phyloP scores from a whole-genome alignment of 2,329 filamentous ascomycete genomes.

The Cercospora brassicicola region DNA sequence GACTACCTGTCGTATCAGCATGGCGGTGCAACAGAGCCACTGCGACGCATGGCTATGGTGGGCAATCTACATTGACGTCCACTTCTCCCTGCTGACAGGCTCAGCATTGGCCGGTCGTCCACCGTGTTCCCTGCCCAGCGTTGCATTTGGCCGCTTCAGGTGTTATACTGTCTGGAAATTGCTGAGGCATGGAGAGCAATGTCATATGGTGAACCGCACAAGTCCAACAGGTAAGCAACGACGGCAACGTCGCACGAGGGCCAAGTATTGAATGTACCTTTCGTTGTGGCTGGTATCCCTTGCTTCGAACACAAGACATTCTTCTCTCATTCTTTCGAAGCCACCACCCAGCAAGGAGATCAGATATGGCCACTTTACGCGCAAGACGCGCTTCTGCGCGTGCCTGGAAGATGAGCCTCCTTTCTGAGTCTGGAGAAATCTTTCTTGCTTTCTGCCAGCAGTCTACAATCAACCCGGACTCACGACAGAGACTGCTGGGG shows the following conservation, averaged over 20 bases:
- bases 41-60: not conserved
- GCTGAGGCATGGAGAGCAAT: not conserved
- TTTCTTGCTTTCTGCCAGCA: not conserved
- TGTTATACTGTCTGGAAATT: not conserved
- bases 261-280: not conserved
- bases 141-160: not conserved
- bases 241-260: not conserved
- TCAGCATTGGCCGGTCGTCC: not conserved
- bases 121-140: too few species aligned
- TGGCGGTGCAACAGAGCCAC: not conserved
- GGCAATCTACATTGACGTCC: not conserved
- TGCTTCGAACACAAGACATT: conserved; percentile 27
- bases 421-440: conserved; percentile 17
- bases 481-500: not conserved
- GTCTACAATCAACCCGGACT: not conserved
- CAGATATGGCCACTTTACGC: conserved; percentile 29
- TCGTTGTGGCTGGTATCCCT: conserved; percentile 18
- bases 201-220: not conserved
- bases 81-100: not conserved
- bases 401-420: conserved; percentile 17
- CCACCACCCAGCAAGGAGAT: conserved; percentile 30
- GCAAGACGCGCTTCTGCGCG: conserved; percentile 24
- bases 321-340: conserved; percentile 30
- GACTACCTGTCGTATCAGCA: not conserved
- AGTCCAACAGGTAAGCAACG: not conserved